Percentiles rank a stretch among this genome's conserved stretches.
phyloP scores from a whole-genome alignment of 1,139 yeast genomes.

The Candida sp. region DNA sequence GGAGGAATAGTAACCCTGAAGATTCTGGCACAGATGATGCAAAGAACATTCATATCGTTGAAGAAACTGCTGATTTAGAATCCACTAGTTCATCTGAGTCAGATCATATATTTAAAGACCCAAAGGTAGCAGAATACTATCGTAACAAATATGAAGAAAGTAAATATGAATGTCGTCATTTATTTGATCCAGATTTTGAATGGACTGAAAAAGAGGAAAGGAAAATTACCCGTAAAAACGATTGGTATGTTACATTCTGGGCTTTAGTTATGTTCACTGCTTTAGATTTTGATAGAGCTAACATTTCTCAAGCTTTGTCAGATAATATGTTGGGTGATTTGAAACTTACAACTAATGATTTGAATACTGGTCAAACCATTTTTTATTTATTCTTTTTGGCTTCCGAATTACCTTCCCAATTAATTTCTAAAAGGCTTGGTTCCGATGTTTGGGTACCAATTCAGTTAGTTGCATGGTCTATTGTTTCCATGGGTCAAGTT shows the following conservation, averaged over 20 bases:
- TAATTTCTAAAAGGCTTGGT: constrained; percentile 28
- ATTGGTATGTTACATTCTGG: constrained; percentile 23
- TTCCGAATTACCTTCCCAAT: constrained; percentile 33
- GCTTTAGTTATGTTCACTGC: constrained; percentile 30
- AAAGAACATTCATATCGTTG: not conserved
- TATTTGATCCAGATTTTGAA: constrained; percentile 30
- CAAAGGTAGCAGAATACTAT: constrained; percentile 24
- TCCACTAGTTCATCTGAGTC: not conserved
- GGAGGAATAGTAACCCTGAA: not conserved
- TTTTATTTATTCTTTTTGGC: constrained; percentile 23
- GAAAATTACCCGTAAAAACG: constrained; percentile 19
- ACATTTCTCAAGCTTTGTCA: constrained; percentile 28
- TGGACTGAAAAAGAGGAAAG: constrained; percentile 35
- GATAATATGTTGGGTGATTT: constrained; percentile 28
- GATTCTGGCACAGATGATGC: constrained; percentile 4
- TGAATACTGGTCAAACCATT: constrained; percentile 29
- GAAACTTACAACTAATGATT: constrained; percentile 25
- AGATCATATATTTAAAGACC: constrained; percentile 14
- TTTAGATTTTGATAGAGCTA: constrained; percentile 30
- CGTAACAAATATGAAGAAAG: constrained; percentile 23
- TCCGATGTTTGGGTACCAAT: constrained; percentile 30
- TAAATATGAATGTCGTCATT: constrained; percentile 29
- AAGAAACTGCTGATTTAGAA: constrained; percentile 1
- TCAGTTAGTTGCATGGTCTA: constrained; percentile 30
- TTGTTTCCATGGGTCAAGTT: constrained; percentile 26